Percentiles rank a stretch among this genome's conserved stretches.
phyloP scores from a whole-genome alignment of 2,329 filamentous ascomycete genomes.

The Xylariales sp. region DNA sequence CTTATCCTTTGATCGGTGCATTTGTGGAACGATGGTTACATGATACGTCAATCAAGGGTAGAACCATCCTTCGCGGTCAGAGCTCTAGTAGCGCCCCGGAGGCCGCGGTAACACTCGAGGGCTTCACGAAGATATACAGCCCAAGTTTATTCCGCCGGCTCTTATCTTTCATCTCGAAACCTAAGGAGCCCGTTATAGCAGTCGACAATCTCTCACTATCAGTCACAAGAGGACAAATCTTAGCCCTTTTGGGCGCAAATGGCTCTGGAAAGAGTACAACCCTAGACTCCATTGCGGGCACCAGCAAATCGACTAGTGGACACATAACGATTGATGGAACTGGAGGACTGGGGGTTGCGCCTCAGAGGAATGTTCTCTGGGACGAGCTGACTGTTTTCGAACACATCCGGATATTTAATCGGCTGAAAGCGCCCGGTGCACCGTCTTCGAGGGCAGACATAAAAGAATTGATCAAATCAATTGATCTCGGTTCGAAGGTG shows the following conservation, averaged over 20 bases:
- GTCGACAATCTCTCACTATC: constrained; percentile 70
- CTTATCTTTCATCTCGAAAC: constrained; percentile 40
- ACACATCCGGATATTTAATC: constrained; percentile 80
- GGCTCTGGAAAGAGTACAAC: constrained; percentile 90
- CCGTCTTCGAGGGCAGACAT: constrained; percentile 56
- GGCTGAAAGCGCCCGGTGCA: constrained; percentile 63
- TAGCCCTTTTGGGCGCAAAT: constrained; percentile 83
- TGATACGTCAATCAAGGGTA: constrained; percentile 63
- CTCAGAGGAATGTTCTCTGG: constrained; percentile 94
- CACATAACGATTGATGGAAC: constrained; percentile 72
- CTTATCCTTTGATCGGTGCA: constrained; percentile 72
- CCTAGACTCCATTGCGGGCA: constrained; percentile 79
- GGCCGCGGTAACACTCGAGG: constrained; percentile 64
- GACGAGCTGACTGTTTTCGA: constrained; percentile 82
- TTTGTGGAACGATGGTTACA: constrained; percentile 70
- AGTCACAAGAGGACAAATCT: constrained; percentile 74
- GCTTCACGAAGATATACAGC: constrained; percentile 74
- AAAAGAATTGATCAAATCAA: constrained; percentile 57
- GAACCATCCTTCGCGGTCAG: constrained; percentile 42
- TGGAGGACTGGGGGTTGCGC: constrained; percentile 79
- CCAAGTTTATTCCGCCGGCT: constrained; percentile 58
- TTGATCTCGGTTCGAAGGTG: constrained; percentile 73
- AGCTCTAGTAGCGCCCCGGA: constrained; percentile 19
- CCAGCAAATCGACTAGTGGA: constrained; percentile 72
- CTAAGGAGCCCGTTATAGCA: constrained; percentile 68